phyloP scores from a whole-genome alignment of 768 basidiomycete species.

The Podaxis sp. region DNA sequence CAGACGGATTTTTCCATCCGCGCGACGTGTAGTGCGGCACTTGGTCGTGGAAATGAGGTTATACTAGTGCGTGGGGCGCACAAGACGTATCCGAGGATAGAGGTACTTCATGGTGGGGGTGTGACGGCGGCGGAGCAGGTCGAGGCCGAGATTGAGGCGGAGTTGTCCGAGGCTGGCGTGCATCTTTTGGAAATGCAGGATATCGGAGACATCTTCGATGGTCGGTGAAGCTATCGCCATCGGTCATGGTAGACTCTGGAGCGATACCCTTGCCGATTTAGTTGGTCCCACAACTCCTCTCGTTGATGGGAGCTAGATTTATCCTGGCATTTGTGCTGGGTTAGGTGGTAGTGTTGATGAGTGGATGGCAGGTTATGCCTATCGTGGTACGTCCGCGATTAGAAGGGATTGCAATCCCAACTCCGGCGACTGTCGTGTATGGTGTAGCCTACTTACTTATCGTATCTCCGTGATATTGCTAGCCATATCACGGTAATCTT shows the following conservation, averaged over 20 bases:
- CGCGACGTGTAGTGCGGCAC: conserved; percentile 58
- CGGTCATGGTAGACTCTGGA: not conserved
- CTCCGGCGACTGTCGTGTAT: not conserved
- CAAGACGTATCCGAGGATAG: conserved; percentile 63
- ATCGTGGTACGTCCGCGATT: conserved; percentile 3
- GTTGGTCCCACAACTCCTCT: conserved; percentile 24
- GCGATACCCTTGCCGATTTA: conserved; percentile 7
- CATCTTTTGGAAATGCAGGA: conserved; percentile 64
- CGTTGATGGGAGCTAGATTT: not conserved
- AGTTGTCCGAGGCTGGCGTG: conserved; percentile 68
- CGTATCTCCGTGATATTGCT: not conserved
- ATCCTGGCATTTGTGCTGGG: not conserved
- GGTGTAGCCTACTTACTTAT: conserved; percentile 8
- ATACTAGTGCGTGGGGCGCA: conserved; percentile 61
- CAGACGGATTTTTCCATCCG: conserved; percentile 63
- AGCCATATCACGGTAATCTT: not conserved
- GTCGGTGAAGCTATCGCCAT: conserved; percentile 30
- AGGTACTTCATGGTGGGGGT: conserved; percentile 55
- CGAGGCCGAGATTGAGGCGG: conserved; percentile 57
- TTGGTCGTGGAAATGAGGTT: conserved; percentile 62
- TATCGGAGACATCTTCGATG: conserved; percentile 51
- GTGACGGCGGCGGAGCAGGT: conserved; percentile 47
- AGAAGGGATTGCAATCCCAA: not conserved
- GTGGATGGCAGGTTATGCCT: not conserved
- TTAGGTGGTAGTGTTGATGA: not conserved